These are phyloP conservation scores for Heterobasidion occidentale DNA, from an alignment of 1,284 basidiomycete species.

Conservation along the genomic window DNA sequence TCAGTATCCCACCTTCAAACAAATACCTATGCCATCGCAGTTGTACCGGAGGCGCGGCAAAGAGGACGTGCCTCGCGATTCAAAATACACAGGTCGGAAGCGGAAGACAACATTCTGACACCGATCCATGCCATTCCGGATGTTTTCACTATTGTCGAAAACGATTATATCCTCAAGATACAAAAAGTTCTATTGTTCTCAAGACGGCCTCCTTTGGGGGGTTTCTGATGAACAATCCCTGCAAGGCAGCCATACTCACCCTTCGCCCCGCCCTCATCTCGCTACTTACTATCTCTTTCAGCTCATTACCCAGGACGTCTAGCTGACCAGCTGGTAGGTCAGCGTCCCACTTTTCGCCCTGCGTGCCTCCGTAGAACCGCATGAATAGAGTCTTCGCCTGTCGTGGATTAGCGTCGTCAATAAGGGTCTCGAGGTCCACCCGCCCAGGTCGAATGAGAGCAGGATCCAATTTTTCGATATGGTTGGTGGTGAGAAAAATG, in stretches of 20 bases:
- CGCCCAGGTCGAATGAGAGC: conserved; percentile 94
- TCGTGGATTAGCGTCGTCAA: conserved; percentile 82
- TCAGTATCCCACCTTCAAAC: not conserved
- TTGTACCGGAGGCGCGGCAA: conserved; percentile 77
- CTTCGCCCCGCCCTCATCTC: conserved; percentile 45
- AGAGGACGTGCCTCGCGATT: conserved; percentile 71
- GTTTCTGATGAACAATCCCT: conserved; percentile 86
- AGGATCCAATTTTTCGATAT: conserved; percentile 75
- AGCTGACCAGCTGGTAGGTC: conserved; percentile 28
- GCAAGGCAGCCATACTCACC: conserved; percentile 90
- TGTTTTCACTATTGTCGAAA: not conserved
- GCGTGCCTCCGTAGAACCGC: conserved; percentile 64
- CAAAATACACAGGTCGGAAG: conserved; percentile 76
- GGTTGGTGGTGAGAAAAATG: conserved; percentile 99
- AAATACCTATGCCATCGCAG: conserved; percentile 25
- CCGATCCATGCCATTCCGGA: not conserved
- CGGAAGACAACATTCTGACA: conserved; percentile 58
- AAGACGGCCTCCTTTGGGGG: conserved; percentile 54
- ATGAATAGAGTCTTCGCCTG: conserved; percentile 81
- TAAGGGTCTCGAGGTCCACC: conserved; percentile 80
- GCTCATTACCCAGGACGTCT: conserved; percentile 36
- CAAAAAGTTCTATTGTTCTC: conserved; percentile 47
- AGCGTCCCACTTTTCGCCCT: conserved; percentile 17
- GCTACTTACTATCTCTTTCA: conserved; percentile 46
- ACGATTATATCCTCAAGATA: conserved; percentile 5